Conservation (phyloP, 2,329 filamentous ascomycete genomes). For the Xylariales sp. region DNA sequence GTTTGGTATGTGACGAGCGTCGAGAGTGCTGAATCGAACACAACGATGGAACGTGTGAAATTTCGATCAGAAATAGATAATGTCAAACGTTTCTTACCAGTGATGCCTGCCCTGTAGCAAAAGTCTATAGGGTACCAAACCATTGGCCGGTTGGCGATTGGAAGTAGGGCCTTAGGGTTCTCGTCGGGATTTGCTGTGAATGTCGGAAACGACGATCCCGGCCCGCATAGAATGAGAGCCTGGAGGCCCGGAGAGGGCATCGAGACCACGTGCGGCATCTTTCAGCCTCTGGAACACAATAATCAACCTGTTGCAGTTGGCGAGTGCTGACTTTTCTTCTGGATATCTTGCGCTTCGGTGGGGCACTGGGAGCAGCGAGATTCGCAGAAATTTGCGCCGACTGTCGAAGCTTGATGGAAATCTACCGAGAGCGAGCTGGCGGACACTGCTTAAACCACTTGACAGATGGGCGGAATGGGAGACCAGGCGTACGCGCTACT, state of each 20-base stretch:
- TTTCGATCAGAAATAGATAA: background rate
- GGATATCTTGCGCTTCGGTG: background rate
- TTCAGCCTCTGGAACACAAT: constrained; percentile 8
- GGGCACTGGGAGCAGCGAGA: background rate
- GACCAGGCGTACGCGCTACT: too few species aligned
- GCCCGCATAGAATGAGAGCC: constrained; percentile 78
- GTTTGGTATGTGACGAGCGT: too few species aligned
- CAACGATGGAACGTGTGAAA: background rate
- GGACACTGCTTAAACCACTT: too few species aligned
- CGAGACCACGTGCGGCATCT: constrained; percentile 72
- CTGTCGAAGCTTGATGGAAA: too few species aligned
- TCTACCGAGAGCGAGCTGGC: too few species aligned
- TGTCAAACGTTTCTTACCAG: constrained; percentile 51
- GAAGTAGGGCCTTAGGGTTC: constrained; percentile 76
- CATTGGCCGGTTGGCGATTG: constrained; percentile 82
- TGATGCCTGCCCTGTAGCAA: constrained; percentile 76
- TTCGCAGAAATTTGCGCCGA: background rate
- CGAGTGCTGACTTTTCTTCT: too few species aligned
- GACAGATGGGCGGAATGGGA: too few species aligned
- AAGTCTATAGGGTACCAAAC: constrained; percentile 87
- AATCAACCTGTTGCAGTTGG: too few species aligned
- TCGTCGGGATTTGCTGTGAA: constrained; percentile 78
- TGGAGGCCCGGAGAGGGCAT: constrained; percentile 75
- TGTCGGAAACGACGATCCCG: constrained; percentile 75
- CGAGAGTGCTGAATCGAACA: too few species aligned